These are phyloP conservation scores for Erodium moschatum DNA, from an alignment of 441 rosid genomes.

Conservation along the genomic window DNA sequence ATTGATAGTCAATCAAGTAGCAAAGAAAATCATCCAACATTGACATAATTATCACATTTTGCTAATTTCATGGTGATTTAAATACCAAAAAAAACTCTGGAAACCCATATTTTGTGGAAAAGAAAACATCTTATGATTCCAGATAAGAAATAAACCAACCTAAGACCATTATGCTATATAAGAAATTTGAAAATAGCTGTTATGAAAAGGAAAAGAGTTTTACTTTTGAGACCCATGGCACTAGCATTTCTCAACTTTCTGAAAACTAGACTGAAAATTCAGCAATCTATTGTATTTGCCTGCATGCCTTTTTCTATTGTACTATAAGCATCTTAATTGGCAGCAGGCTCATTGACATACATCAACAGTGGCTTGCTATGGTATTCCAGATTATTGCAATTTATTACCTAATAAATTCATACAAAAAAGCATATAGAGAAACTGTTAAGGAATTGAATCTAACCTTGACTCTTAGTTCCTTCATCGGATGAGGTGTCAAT, in stretches of 20 bases:
- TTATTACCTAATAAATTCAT: slow-evolving; percentile 7
- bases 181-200: too few relatives aligned
- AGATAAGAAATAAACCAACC: neutral
- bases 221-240: neutral
- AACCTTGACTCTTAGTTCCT: slow-evolving; percentile 92
- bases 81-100: neutral
- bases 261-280: neutral
- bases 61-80: neutral
- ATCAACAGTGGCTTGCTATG: neutral
- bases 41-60: neutral
- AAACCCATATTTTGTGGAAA: neutral
- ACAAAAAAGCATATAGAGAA: neutral
- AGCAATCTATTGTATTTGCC: neutral
- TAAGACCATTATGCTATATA: too few relatives aligned
- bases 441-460: slow-evolving; percentile 16
- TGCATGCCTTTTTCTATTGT: neutral
- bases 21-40: neutral
- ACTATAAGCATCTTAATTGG: neutral
- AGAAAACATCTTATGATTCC: neutral
- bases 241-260: neutral
- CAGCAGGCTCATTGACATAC: neutral
- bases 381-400: neutral
- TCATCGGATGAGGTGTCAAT: slow-evolving; percentile 96
- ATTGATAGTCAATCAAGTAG: neutral
- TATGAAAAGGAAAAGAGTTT: neutral